These are phyloP conservation scores for Grosmannia serpens DNA, from an alignment of 2,329 filamentous ascomycete species.

Conservation along the genomic window DNA sequence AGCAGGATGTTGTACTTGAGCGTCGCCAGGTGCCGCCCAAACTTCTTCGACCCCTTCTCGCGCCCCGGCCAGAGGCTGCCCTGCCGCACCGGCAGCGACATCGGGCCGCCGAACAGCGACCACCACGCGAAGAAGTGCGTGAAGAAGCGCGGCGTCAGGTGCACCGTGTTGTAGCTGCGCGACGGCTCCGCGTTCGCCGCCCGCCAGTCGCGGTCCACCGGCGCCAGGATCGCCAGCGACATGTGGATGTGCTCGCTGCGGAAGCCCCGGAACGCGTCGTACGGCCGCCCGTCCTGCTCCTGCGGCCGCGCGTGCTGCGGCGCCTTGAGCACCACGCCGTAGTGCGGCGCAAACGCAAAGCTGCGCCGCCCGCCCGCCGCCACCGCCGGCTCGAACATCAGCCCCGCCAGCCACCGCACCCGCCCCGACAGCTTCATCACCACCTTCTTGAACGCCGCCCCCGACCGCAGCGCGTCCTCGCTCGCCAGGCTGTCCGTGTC, in stretches of 20 bases:
- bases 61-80: conserved; percentile 81
- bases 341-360: conserved; percentile 87
- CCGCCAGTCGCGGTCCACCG: conserved; percentile 77
- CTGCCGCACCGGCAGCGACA: conserved; percentile 90
- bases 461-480: conserved; percentile 55
- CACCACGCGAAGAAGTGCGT: conserved; percentile 98
- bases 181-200: conserved; percentile 64
- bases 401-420: conserved; percentile 80
- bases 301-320: conserved; percentile 56
- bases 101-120: conserved; percentile 88
- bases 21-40: conserved; percentile 90
- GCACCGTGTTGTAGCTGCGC: conserved; percentile 90
- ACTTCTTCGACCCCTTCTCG: conserved; percentile 97
- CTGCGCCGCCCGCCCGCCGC: conserved; percentile 54
- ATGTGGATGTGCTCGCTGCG: conserved; percentile 93
- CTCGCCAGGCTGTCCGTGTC: conserved; percentile 49
- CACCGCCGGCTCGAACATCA: conserved; percentile 83
- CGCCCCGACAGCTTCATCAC: conserved; percentile 97
- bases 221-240: conserved; percentile 82
- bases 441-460: conserved; percentile 92
- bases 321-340: conserved; percentile 76
- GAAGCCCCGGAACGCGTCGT: conserved; percentile 95
- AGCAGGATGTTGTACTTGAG: conserved; percentile 95
- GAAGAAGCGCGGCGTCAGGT: conserved; percentile 90
- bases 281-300: conserved; percentile 37